Conservation (phyloP, 306 rosid species). For the Herpetospermum pedunculosum region DNA sequence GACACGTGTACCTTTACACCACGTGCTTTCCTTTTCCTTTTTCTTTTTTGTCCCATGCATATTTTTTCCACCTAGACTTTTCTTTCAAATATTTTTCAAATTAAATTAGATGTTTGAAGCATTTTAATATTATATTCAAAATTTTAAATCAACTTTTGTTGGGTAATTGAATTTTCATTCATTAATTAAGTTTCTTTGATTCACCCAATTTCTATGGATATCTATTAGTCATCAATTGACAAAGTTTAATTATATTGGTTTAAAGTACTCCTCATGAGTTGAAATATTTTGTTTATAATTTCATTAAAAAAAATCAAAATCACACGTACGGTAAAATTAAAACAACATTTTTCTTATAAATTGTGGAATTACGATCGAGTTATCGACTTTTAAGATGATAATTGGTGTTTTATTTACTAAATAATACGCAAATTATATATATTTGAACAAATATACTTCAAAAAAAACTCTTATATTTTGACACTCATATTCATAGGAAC, state of each 20-base stretch:
- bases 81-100: not conserved
- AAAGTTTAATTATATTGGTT: not conserved
- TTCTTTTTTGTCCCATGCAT: not conserved
- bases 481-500: too few species aligned
- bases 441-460: too few species aligned
- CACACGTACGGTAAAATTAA: too few species aligned
- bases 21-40: not conserved
- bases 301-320: too few species aligned
- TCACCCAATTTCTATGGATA: not conserved
- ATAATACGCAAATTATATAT: too few species aligned
- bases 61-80: not conserved
- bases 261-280: not conserved
- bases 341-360: too few species aligned
- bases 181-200: not conserved
- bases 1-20: not conserved
- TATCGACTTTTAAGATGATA: too few species aligned
- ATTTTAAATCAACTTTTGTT: not conserved
- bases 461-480: not conserved
- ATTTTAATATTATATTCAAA: not conserved
- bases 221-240: not conserved
- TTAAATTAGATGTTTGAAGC: too few species aligned
- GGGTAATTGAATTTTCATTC: not conserved
- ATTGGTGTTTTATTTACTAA: too few species aligned
- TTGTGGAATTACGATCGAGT: too few species aligned
- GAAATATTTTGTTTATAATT: too few species aligned